These are phyloP conservation scores for Camillea tinctor DNA, from an alignment of 2,329 filamentous ascomycete species.

Conservation along the genomic window DNA sequence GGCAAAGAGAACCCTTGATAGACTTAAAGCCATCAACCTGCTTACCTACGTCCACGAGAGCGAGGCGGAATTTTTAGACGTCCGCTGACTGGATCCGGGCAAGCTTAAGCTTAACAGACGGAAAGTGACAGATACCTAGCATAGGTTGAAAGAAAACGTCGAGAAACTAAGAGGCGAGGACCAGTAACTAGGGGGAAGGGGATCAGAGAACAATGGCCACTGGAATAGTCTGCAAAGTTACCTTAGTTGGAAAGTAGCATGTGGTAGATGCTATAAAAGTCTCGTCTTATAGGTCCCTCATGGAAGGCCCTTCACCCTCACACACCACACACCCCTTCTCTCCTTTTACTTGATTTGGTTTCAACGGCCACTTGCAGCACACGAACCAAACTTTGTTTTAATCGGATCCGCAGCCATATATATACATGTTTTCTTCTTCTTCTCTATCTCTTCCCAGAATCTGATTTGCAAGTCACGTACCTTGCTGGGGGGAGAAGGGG, in stretches of 20 bases:
- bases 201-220: neutral
- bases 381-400: conserved; percentile 30
- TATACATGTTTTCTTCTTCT: neutral
- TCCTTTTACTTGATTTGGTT: conserved; percentile 18
- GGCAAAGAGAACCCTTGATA: neutral
- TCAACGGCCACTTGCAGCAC: conserved; percentile 30
- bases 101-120: neutral
- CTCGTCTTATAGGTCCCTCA: conserved; percentile 1
- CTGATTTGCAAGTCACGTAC: neutral
- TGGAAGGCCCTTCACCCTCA: neutral
- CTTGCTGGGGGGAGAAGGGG: neutral
- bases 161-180: neutral
- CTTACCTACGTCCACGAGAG: neutral
- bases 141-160: neutral
- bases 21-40: neutral
- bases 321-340: too few species aligned
- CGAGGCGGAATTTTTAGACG: neutral
- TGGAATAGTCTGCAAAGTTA: neutral
- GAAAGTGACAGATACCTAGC: neutral
- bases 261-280: neutral
- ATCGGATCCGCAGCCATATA: conserved; percentile 17
- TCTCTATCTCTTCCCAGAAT: neutral
- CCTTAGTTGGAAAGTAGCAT: neutral
- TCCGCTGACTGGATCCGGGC: neutral
- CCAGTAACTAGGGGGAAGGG: neutral